Conservation (phyloP, 768 basidiomycete species). For the Phaffia australis region DNA sequence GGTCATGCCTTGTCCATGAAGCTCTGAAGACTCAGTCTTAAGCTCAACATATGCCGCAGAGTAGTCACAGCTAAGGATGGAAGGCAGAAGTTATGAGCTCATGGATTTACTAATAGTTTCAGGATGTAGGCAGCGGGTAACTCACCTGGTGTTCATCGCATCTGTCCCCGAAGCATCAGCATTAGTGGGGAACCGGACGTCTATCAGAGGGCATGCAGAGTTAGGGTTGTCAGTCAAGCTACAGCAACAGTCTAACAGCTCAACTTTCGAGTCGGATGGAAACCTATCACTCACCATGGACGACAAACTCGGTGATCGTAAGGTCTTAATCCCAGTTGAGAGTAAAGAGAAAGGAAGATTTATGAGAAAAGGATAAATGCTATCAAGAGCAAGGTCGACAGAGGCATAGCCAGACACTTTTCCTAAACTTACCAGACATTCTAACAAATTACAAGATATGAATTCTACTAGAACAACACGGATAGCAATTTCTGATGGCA, state of each 20-base stretch:
- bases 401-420: too few relatives aligned
- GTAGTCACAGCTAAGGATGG: conserved; percentile 49
- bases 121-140: neutral
- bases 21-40: conserved; percentile 50
- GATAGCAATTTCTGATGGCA: too few relatives aligned
- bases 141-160: conserved; percentile 13
- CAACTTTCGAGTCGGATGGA: neutral
- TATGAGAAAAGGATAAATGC: neutral
- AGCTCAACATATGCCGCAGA: conserved; percentile 82
- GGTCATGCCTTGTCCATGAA: conserved; percentile 64
- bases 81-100: neutral
- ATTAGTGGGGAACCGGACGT: conserved; percentile 25
- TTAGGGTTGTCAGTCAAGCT: neutral
- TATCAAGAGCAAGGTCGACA: too few relatives aligned
- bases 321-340: conserved; percentile 4
- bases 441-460: too few relatives aligned
- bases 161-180: conserved; percentile 16
- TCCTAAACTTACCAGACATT: too few relatives aligned
- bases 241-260: neutral
- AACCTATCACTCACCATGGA: conserved; percentile 7
- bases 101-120: conserved; percentile 12
- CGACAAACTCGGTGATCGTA: conserved; percentile 24
- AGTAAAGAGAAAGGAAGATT: neutral
- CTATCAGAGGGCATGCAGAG: neutral
- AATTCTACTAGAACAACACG: too few relatives aligned